These are phyloP conservation scores for Fusarium marasasianum DNA, from an alignment of 2,329 filamentous ascomycete species.

Conservation along the genomic window DNA sequence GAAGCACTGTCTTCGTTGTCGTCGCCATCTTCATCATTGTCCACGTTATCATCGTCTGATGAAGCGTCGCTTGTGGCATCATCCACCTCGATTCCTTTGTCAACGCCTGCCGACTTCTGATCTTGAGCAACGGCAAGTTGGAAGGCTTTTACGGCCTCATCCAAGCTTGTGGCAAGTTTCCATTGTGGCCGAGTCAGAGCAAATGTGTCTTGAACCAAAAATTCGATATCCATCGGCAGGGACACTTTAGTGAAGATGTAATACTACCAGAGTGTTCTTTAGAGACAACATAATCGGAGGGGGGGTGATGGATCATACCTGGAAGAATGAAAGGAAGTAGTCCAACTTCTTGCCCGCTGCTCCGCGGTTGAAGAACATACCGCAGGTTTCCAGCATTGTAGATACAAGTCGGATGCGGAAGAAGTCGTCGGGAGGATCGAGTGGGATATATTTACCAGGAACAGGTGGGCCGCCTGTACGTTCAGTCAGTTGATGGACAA, in stretches of 20 bases:
- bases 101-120: slow-evolving; percentile 80
- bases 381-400: slow-evolving; percentile 92
- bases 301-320: slow-evolving; percentile 58
- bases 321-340: slow-evolving; percentile 96
- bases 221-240: slow-evolving; percentile 96
- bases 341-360: slow-evolving; percentile 96
- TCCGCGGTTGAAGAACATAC: slow-evolving; percentile 94
- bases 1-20: slow-evolving; percentile 69
- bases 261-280: slow-evolving; percentile 64
- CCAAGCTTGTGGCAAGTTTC: slow-evolving; percentile 82
- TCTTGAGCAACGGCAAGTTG: slow-evolving; percentile 89
- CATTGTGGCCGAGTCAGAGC: slow-evolving; percentile 87
- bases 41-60: slow-evolving; percentile 80
- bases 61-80: slow-evolving; percentile 75
- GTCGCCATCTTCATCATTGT: slow-evolving; percentile 72
- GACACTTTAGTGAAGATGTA: slow-evolving; percentile 92
- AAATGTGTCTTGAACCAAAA: slow-evolving; percentile 93
- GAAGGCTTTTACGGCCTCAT: slow-evolving; percentile 86
- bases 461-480: slow-evolving; percentile 76
- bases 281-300: not conserved
- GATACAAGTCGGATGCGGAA: slow-evolving; percentile 93
- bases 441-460: slow-evolving; percentile 77
- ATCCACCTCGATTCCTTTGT: slow-evolving; percentile 75
- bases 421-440: slow-evolving; percentile 93
- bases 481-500: slow-evolving; percentile 17